Conservation (phyloP, 306 rosid species). For the Luffa aegyptiaca region DNA sequence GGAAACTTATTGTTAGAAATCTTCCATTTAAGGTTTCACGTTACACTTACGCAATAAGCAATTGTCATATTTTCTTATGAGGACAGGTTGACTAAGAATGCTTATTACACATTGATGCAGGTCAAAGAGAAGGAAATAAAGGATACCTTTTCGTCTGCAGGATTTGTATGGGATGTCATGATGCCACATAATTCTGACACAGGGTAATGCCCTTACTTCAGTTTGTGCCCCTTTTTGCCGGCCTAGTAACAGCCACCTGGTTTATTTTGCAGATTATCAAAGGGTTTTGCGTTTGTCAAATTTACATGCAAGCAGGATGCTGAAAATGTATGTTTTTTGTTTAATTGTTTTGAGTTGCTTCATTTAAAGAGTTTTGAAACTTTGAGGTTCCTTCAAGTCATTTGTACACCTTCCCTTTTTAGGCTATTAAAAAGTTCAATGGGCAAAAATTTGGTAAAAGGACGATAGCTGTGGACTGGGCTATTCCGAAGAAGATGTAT, state of each 20-base stretch:
- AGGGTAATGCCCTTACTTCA: slow-evolving; percentile 30
- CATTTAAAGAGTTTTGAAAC: not conserved
- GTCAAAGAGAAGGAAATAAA: slow-evolving; percentile 54
- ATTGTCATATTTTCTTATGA: slow-evolving; percentile 3
- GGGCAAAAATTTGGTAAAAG: slow-evolving; percentile 65
- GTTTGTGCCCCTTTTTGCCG: not conserved
- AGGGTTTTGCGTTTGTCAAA: slow-evolving; percentile 91
- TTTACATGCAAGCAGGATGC: slow-evolving; percentile 84
- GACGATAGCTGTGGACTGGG: slow-evolving; percentile 93
- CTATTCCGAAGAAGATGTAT: slow-evolving; percentile 77
- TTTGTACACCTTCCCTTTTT: not conserved
- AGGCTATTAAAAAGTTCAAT: slow-evolving; percentile 81
- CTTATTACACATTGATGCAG: slow-evolving; percentile 39
- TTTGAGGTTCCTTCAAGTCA: not conserved
- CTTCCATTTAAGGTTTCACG: slow-evolving; percentile 82
- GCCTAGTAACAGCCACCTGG: slow-evolving; percentile 2
- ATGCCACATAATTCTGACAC: slow-evolving; percentile 66
- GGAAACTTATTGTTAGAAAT: slow-evolving; percentile 89
- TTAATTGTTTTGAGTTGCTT: slow-evolving; percentile 5
- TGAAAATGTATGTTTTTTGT: slow-evolving; percentile 48
- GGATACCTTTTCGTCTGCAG: slow-evolving; percentile 55
- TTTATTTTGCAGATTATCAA: slow-evolving; percentile 56
- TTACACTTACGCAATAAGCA: slow-evolving; percentile 5
- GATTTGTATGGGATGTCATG: slow-evolving; percentile 84
- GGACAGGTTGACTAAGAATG: slow-evolving; percentile 19